Evolutionary conservation across 2,329 filamentous ascomycete genomes (phyloP), one percentile per base, ranked within the genome.

Genomic region (Arthrobotrys conoides): DNA sequence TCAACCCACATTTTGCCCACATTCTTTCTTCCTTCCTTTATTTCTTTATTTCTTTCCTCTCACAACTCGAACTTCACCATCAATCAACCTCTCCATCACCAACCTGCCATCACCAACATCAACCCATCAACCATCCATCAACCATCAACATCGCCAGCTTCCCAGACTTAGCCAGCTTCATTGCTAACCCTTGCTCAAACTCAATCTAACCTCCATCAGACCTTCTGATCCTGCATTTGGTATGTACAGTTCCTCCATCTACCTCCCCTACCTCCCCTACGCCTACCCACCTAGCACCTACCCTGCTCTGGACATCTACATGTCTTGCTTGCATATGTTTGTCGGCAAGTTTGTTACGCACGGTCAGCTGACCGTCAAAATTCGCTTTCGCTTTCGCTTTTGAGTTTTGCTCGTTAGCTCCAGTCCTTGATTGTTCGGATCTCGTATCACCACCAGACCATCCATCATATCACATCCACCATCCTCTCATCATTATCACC

Each of bases 331-430:
- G 6, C 27, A 33, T 36, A 30, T 44, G 27, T 55, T 67, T 46
- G 63, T 46, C 53, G n/a, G 18, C 55, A 5, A 14, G 55, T 51
- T 67, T 68, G 73, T 67, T 67, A 77, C 67, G 73, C 73, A 71
- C 57, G 61, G 67, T 77, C 73, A 77, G 73, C 73, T 77, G 73
- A 77, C 68, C 59, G 10, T 67, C 67, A 57, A 77, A 71, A 61
- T 48, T 55, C 27, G 41, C 24, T 49, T 59, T 70, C 36, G 36
- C 51, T 69, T 71, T 67, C 36, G 36, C 38, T 69, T 71, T 46
- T 77, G 36, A 59, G 67, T 77, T 77, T 46, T 63, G 53, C 66
- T 41, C 20, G 4, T 41, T 49, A 36, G 30, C 33, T n/a, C 24
- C 41, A 36, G 36, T 46, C 44, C 55, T 48, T 77, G 59, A 41